Evolutionary conservation across 1,284 basidiomycete genomes (phyloP), one percentile per base, ranked within the genome.

Genomic region (Tetrapyrgos nigripes): DNA sequence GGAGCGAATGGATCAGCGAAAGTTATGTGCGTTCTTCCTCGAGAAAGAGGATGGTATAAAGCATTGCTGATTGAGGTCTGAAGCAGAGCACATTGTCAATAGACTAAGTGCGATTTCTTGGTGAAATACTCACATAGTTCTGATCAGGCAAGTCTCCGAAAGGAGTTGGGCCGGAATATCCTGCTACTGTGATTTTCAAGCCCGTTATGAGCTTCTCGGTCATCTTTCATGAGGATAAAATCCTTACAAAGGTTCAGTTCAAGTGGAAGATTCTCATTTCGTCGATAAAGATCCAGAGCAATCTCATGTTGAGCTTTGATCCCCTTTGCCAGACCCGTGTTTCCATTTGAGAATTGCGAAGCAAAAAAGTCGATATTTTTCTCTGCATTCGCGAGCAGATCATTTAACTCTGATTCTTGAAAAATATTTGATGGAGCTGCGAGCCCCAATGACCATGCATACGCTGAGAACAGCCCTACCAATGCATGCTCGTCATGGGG

Each of bases 1-100:
- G 64, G 59, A 3, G 50, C 45, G 9, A 31, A 44, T 1, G 63
- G 63, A 59, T 69, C 51, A 2, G 70, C 57, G 1, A 70, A 72
- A 1, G 58, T 53, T 23, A 75, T 73, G 50, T 75, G 72, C 1
- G 70, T 70, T 10, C 72, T 62, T 17, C 73, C 73, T 9, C 72
- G 69, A 29, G 72, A 70, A 13, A 73, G 65, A 1, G 73, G 72
- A 14, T 62, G 65, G 49, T 72, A 71, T 9, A 73, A 55, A 4
- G 73, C 66, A 4, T 68, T 64, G 55, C 68, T 73, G 44, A 74
- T 63, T 1, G 73, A 60, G 1, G 71, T 71, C 37, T 40, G 17
- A n/a, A n/a, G n/a, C n/a, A n/a, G n/a, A 14, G 35, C 26, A 26
- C 4, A 33, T 33, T 33, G 31, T 33, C n/a, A n/a, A n/a, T n/a